Evolutionary conservation across 305 asterid genomes (phyloP).

Genomic region (Fraxinus sp.): DNA sequence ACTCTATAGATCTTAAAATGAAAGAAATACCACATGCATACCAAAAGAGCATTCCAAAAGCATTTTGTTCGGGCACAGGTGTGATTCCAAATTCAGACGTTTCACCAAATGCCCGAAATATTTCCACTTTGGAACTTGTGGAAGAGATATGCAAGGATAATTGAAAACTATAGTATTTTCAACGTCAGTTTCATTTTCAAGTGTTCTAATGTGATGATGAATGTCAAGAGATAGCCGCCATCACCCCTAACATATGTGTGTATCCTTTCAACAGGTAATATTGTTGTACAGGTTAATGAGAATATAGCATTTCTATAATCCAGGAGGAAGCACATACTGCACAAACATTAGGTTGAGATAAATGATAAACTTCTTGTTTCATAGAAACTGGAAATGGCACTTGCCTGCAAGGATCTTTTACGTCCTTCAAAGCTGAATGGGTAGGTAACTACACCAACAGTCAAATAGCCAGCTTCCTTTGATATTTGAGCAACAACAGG

Average conservation of each 20-base stretch:
- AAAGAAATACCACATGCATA: not conserved
- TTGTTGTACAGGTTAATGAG: not conserved
- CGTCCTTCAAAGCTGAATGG: conserved; percentile 99
- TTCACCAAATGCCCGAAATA: not conserved
- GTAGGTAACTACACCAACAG: conserved; percentile 91
- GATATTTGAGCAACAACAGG: conserved; percentile 90
- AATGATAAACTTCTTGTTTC: not conserved
- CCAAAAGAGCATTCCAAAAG: not conserved
- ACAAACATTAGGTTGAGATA: conserved; percentile 2
- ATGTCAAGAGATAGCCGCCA: not conserved
- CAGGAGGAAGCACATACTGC: conserved; percentile 18
- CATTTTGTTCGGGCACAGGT: not conserved
- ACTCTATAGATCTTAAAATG: not conserved
- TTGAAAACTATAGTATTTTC: not conserved
- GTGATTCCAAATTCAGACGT: not conserved
- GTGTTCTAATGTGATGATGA: not conserved
- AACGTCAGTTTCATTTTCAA: not conserved
- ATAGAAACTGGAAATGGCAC: conserved; percentile 29
- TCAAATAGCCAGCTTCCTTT: conserved; percentile 87
- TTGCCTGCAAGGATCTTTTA: conserved; percentile 77
- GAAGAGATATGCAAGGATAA: not conserved
- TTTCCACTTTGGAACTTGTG: not conserved
- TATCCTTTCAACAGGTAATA: not conserved
- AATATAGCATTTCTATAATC: not conserved
- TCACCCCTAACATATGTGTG: not conserved